Percentiles rank a stretch among this genome's conserved stretches.
These are phyloP conservation scores for Cutaneotrichosporon sp. DNA, from an alignment of 1,284 basidiomycete genomes.

Conservation along the genomic window DNA sequence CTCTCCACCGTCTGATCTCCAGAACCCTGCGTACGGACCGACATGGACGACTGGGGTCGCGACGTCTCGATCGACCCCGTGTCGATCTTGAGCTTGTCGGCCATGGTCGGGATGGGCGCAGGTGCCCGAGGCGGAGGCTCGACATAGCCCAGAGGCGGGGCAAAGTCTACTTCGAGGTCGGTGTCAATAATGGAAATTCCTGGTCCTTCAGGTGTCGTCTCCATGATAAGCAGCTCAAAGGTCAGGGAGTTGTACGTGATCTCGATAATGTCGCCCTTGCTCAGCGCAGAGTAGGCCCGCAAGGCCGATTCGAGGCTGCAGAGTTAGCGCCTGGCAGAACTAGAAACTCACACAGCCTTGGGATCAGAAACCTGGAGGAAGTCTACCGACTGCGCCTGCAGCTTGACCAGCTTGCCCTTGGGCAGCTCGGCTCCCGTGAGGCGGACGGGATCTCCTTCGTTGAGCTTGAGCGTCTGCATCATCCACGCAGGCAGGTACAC, in stretches of 20 bases:
- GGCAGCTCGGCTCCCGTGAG: conserved; percentile 80
- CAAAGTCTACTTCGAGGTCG: conserved; percentile 69
- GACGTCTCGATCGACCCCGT: conserved; percentile 66
- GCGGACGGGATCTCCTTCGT: conserved; percentile 91
- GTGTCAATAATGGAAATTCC: conserved; percentile 92
- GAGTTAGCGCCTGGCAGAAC: conserved; percentile 5
- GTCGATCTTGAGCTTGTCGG: conserved; percentile 93
- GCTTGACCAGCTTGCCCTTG: conserved; percentile 93
- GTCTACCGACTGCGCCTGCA: conserved; percentile 91
- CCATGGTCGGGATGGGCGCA: conserved; percentile 84
- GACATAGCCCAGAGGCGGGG: conserved; percentile 61
- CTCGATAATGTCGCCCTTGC: conserved; percentile 86
- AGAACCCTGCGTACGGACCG: conserved; percentile 37
- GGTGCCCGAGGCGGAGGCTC: conserved; percentile 84
- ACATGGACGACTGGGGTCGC: conserved; percentile 59
- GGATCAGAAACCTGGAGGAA: conserved; percentile 87
- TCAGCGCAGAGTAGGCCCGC: conserved; percentile 85
- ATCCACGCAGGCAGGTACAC: conserved; percentile 98
- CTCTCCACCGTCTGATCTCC: conserved; percentile 64
- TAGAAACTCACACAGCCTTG: conserved; percentile 89
- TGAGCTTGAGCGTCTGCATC: conserved; percentile 87
- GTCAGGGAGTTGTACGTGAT: conserved; percentile 87
- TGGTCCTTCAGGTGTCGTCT: conserved; percentile 76
- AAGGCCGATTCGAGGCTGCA: conserved; percentile 86
- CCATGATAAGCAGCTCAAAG: conserved; percentile 95